Base-by-base conservation (phyloP, 306 rosid species). In the Gastrolobium villosum region DNA sequence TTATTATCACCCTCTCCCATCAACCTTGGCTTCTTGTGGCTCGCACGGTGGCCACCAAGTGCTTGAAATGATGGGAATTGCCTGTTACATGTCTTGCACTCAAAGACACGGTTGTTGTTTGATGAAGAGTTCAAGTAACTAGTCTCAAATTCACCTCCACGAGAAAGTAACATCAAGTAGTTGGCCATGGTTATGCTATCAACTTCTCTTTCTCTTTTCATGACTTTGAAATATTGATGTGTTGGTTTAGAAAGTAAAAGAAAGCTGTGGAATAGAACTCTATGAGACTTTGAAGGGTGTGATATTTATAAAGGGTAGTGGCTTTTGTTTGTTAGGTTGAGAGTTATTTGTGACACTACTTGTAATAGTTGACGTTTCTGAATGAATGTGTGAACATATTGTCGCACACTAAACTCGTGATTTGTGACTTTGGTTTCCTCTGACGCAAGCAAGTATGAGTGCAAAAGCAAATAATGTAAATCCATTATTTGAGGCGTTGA, bases 21-120 rank as follows among this genome's bases (percentile, higher is more conserved):
- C n/a, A 84, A 44, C 86, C 96, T 78, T 7, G 89, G 93, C 84
- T 91, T 95, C 90, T 93, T 95, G 87, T 95, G 99, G 56, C 99
- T 95, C 0, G 99, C 99, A 0, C 99, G 86, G 86, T 95, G 99
- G 4, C 99, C 99, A 0, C 99, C 99, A 0, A 95, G 87, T 0
- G 99, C 99, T 14, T 95, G 99, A 74, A 95, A 95, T 41, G 99
- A 95, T 0, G 81, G 77, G 63, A 95, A 95, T 53, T 88, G 84
- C 41, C 96, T 64, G 68, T 87, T 87, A 67, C 99, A 95, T 0
- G 99, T 93, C 80, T 91, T 93, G 93, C 99, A 95, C 97, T 95
- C 99, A 44, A 93, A 95, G 1, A 95, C 96, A 1, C 94, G 91
- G 68, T 31, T 50, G 14, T 80, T 84, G 3, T n/a, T n/a, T n/a